phyloP scores from a whole-genome alignment of 2,329 filamentous ascomycete species.

The Pseudocercospora macadamiae region DNA sequence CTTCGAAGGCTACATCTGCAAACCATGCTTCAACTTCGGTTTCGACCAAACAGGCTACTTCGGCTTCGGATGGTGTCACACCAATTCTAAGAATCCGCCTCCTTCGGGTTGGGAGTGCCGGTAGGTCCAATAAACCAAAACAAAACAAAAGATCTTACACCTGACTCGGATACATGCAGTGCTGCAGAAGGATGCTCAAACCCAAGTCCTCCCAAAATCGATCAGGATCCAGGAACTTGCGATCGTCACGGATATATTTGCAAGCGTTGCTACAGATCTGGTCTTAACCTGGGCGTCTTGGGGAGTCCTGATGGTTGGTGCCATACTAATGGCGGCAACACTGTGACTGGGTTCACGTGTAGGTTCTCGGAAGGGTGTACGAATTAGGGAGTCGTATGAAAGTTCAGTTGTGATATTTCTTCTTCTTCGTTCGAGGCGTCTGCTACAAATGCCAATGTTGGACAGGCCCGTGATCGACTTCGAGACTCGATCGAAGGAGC shows the following conservation, averaged over 20 bases:
- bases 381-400: neutral
- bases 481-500: too few species aligned
- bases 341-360: neutral
- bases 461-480: too few species aligned
- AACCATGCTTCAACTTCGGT: constrained; percentile 1
- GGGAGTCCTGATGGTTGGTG: constrained; percentile 2
- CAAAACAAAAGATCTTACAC: neutral
- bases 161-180: neutral
- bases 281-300: neutral
- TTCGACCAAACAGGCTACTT: neutral
- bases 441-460: too few species aligned
- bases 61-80: constrained; percentile 6
- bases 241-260: neutral
- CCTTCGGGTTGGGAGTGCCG: neutral
- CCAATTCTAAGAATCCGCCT: neutral
- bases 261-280: neutral
- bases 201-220: neutral
- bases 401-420: too few species aligned
- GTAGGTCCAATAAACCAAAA: neutral
- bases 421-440: too few species aligned
- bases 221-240: neutral
- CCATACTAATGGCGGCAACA: neutral
- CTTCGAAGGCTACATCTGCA: neutral
- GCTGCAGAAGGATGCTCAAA: neutral
- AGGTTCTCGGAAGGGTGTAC: neutral